Evolutionary conservation across 192 early-diverging fungal species (phyloP).

Genomic region (Rhizophagus sp.): DNA sequence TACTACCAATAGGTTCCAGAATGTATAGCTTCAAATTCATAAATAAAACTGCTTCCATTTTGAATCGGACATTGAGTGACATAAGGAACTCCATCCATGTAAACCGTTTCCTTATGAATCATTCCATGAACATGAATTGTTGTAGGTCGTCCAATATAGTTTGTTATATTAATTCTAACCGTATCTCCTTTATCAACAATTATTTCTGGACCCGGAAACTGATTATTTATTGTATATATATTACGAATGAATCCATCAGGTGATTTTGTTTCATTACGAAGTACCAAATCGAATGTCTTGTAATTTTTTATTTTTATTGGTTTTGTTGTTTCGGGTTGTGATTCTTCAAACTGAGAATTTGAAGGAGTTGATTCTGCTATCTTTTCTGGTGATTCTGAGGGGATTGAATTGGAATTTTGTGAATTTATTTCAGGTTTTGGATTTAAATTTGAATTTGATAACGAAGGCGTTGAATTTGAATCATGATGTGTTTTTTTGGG

Average conservation of each 20-base stretch:
- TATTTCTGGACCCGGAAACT: conserved; percentile 3
- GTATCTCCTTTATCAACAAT: not conserved
- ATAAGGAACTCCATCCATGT: conserved; percentile 60
- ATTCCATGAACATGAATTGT: conserved; percentile 56
- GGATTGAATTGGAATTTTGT: no score
- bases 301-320: not conserved
- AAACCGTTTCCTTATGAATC: conserved; percentile 38
- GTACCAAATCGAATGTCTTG: not conserved
- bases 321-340: not conserved
- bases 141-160: conserved; percentile 46
- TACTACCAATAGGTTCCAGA: conserved; percentile 48
- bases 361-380: not conserved
- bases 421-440: no score
- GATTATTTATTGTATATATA: not conserved
- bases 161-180: conserved; percentile 22
- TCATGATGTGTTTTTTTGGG: not conserved
- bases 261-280: conserved; percentile 8
- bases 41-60: conserved; percentile 41
- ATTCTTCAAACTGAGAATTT: not conserved
- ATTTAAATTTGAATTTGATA: not conserved
- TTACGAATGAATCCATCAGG: not conserved
- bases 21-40: conserved; percentile 43
- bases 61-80: conserved; percentile 60
- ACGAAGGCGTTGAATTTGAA: not conserved
- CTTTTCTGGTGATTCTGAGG: not conserved